These are phyloP conservation scores for Singerocomus rubriflavus DNA, from an alignment of 1,284 basidiomycete genomes.

Conservation along the genomic window DNA sequence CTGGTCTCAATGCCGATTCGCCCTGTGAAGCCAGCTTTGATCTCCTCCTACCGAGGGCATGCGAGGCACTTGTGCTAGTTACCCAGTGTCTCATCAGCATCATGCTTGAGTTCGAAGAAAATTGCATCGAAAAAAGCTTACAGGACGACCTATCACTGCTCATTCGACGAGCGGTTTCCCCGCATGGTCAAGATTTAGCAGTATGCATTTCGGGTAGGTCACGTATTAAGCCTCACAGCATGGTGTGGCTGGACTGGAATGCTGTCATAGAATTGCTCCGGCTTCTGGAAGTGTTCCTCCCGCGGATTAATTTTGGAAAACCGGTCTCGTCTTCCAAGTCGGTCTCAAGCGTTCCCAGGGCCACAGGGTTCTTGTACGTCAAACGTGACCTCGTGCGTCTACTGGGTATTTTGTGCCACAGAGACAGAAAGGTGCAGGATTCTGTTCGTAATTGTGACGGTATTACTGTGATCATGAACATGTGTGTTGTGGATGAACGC, in stretches of 20 bases:
- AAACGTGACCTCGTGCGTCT: conserved; percentile 83
- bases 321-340: conserved; percentile 36
- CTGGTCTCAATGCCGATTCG: background rate
- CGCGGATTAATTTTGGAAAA: conserved; percentile 73
- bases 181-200: conserved; percentile 45
- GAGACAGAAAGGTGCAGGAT: conserved; percentile 66
- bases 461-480: conserved; percentile 75
- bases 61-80: conserved; percentile 76
- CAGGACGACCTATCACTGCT: conserved; percentile 35
- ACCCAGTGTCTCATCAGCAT: conserved; percentile 75
- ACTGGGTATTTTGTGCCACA: conserved; percentile 70
- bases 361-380: conserved; percentile 67
- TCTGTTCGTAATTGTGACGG: conserved; percentile 67
- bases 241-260: conserved; percentile 12
- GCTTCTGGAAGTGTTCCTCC: conserved; percentile 70
- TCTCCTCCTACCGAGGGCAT: conserved; percentile 67
- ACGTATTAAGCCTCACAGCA: background rate
- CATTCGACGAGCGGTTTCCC: conserved; percentile 43
- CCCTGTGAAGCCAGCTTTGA: conserved; percentile 44
- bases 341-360: conserved; percentile 19
- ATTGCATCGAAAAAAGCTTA: conserved; percentile 12
- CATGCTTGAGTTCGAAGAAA: conserved; percentile 39
- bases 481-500: conserved; percentile 85
- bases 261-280: conserved; percentile 57
- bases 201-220: conserved; percentile 60